These are phyloP conservation scores for Whalleya microplaca DNA, from an alignment of 2,329 filamentous ascomycete genomes.

Conservation along the genomic window DNA sequence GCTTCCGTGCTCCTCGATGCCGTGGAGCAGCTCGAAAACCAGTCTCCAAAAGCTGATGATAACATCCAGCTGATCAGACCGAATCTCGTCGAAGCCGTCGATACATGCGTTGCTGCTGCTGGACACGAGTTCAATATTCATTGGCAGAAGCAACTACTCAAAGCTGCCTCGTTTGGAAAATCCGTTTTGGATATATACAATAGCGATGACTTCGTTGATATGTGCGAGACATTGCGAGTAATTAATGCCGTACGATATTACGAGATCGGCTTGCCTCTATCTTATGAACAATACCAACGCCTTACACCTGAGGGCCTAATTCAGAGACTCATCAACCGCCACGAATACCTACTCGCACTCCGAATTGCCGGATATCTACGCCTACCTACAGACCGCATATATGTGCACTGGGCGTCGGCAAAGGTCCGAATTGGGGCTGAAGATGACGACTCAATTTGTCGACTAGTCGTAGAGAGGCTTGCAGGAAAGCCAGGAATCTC, in stretches of 20 bases:
- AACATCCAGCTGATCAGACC: constrained; percentile 93
- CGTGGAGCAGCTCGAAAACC: constrained; percentile 85
- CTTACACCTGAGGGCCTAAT: constrained; percentile 90
- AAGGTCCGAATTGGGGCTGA: constrained; percentile 86
- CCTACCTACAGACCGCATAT: constrained; percentile 85
- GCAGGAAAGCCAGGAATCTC: constrained; percentile 90
- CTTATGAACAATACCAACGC: constrained; percentile 91
- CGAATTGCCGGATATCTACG: constrained; percentile 86
- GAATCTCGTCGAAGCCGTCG: constrained; percentile 88
- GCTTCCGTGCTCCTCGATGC: constrained; percentile 94
- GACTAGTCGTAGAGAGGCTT: constrained; percentile 82
- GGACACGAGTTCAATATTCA: constrained; percentile 88
- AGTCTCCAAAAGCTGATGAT: constrained; percentile 96
- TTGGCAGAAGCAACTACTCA: constrained; percentile 96
- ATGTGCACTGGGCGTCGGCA: constrained; percentile 94
- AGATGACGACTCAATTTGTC: constrained; percentile 86
- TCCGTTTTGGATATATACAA: constrained; percentile 97
- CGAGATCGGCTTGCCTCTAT: constrained; percentile 85
- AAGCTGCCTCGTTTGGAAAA: constrained; percentile 96
- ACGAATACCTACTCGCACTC: constrained; percentile 88
- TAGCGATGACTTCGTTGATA: constrained; percentile 98
- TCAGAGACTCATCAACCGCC: constrained; percentile 80
- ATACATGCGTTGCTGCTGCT: constrained; percentile 89
- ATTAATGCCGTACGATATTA: constrained; percentile 92
- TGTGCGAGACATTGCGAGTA: constrained; percentile 91